These are phyloP conservation scores for Cronartium quercuum DNA, from an alignment of 1,284 basidiomycete species.

Conservation along the genomic window DNA sequence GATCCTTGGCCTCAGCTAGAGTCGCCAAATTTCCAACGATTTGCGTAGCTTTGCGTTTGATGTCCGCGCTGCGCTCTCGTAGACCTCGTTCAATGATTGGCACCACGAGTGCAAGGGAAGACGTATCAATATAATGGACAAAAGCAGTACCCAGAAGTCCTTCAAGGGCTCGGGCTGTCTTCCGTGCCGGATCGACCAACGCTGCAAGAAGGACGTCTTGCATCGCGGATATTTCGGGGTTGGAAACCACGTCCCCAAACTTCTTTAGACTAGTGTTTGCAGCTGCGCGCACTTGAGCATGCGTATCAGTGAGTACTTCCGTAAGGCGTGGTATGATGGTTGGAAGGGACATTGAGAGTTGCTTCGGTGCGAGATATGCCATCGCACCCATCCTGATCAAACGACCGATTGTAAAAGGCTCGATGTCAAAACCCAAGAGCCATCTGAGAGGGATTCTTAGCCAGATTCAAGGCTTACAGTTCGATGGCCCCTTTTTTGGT, in stretches of 20 bases:
- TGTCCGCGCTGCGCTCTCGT: conserved; percentile 82
- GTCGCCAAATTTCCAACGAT: conserved; percentile 83
- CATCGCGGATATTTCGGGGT: conserved; percentile 76
- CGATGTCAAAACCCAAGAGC: conserved; percentile 77
- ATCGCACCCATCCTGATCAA: conserved; percentile 71
- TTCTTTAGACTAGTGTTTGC: conserved; percentile 95
- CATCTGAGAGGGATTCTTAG: conserved; percentile 92
- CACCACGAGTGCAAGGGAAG: conserved; percentile 90
- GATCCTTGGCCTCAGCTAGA: conserved; percentile 90
- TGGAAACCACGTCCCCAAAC: conserved; percentile 68
- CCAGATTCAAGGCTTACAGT: neutral
- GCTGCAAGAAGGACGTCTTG: conserved; percentile 91
- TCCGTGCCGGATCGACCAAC: conserved; percentile 81
- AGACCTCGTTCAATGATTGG: conserved; percentile 93
- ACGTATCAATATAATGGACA: conserved; percentile 96
- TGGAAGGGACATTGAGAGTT: conserved; percentile 88
- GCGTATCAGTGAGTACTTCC: conserved; percentile 91
- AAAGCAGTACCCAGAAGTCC: conserved; percentile 88
- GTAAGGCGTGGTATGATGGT: conserved; percentile 94
- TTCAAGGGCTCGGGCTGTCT: conserved; percentile 76
- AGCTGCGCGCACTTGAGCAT: conserved; percentile 85
- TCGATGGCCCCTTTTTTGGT: conserved; percentile 39
- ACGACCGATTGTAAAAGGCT: too few species aligned
- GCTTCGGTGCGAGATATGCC: conserved; percentile 95
- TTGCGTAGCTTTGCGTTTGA: conserved; percentile 90